phyloP scores from a whole-genome alignment of 176 grass and related monocot species.

The Carex kokanica region DNA sequence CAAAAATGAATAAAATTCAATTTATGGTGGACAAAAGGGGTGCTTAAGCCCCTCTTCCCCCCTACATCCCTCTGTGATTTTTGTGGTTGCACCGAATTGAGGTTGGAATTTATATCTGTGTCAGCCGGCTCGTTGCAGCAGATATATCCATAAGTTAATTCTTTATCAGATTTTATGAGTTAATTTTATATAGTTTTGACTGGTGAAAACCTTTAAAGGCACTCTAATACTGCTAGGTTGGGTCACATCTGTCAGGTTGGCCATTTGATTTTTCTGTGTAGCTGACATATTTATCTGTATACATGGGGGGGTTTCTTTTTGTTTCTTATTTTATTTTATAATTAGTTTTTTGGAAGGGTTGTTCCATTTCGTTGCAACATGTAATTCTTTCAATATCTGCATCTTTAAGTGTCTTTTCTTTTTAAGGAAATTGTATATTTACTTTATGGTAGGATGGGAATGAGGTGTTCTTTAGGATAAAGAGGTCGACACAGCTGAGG shows the following conservation, averaged over 20 bases:
- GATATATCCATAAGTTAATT: neutral
- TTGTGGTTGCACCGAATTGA: neutral
- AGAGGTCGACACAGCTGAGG: slow-evolving; percentile 69
- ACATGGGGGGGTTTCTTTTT: neutral
- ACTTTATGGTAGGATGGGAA: slow-evolving; percentile 56
- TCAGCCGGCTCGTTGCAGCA: neutral
- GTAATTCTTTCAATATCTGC: neutral
- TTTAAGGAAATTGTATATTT: neutral
- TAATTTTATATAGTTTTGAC: no score
- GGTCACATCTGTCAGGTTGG: neutral
- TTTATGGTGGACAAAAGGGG: no score
- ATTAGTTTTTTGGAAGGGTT: neutral
- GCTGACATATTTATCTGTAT: neutral
- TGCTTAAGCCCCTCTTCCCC: no score
- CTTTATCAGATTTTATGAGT: no score
- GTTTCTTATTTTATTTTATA: neutral
- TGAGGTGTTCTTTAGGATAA: slow-evolving; percentile 75
- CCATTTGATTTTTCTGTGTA: neutral
- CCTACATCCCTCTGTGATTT: neutral
- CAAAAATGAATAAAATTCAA: no score
- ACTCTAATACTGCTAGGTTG: neutral
- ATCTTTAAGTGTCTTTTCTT: neutral
- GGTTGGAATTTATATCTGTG: neutral
- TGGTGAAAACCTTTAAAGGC: no score
- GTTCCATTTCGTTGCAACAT: neutral